These are phyloP conservation scores for Colletotrichum brevisporum DNA, from an alignment of 2,329 filamentous ascomycete species.

Conservation along the genomic window DNA sequence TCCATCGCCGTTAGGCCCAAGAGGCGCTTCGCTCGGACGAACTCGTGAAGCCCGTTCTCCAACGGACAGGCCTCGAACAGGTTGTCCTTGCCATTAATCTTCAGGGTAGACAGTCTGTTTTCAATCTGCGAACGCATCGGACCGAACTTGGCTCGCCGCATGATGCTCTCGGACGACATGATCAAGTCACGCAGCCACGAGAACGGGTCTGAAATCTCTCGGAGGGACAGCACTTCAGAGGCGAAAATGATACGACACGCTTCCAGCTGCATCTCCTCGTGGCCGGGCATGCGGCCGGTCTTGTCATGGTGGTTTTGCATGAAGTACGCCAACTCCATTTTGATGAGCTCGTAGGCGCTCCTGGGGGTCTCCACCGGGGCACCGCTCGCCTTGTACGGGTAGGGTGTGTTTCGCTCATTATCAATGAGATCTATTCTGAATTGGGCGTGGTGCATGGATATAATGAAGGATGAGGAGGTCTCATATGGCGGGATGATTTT, in stretches of 20 bases:
- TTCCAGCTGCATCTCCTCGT: constrained; percentile 69
- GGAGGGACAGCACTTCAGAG: constrained; percentile 62
- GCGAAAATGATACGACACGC: constrained; percentile 72
- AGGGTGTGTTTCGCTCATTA: constrained; percentile 70
- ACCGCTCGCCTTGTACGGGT: constrained; percentile 66
- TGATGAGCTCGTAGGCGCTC: constrained; percentile 74
- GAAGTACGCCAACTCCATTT: constrained; percentile 70
- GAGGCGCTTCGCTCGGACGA: constrained; percentile 64
- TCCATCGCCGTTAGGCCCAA: constrained; percentile 73
- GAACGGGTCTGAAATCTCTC: constrained; percentile 53
- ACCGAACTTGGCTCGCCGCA: constrained; percentile 62
- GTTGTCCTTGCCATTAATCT: constrained; percentile 71
- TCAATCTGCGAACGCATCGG: constrained; percentile 62
- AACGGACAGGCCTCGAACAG: constrained; percentile 71
- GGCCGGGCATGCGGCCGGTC: constrained; percentile 58
- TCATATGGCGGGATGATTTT: constrained; percentile 75
- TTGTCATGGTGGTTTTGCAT: constrained; percentile 60
- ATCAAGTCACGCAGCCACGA: constrained; percentile 73
- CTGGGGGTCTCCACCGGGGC: constrained; percentile 62
- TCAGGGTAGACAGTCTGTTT: constrained; percentile 62
- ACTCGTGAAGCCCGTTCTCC: constrained; percentile 68
- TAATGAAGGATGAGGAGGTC: no score
- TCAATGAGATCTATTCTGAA: constrained; percentile 77
- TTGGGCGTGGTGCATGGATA: no score
- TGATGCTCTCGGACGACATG: constrained; percentile 61